Conservation (phyloP, 352 stramenopile genomes). For the Aphanomyces euteiches region DNA sequence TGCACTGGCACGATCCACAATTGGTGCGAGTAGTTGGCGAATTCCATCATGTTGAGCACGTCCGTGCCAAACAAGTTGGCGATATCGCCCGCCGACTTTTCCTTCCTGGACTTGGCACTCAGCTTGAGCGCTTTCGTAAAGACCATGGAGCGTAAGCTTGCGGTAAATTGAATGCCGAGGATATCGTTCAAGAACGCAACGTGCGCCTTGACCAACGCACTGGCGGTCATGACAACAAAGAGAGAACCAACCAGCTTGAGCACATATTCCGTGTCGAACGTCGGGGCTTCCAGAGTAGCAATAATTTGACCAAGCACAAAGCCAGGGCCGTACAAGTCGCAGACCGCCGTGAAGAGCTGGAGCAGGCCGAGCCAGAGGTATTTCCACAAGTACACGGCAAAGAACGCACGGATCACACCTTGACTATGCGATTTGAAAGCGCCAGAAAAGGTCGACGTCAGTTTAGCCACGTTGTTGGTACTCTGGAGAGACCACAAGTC, state of each 20-base stretch:
- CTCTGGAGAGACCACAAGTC: slow-evolving; percentile 39
- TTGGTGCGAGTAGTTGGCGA: slow-evolving; percentile 24
- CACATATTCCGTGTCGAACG: slow-evolving; percentile 35
- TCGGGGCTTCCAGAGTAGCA: slow-evolving; percentile 34
- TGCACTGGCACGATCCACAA: not conserved
- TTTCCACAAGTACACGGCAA: slow-evolving; percentile 29
- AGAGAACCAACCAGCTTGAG: slow-evolving; percentile 38
- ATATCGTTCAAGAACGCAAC: slow-evolving; percentile 34
- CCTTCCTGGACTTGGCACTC: slow-evolving; percentile 56
- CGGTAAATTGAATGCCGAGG: slow-evolving; percentile 34
- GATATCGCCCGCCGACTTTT: slow-evolving; percentile 73
- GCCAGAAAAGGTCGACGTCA: slow-evolving; percentile 32
- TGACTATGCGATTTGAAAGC: slow-evolving; percentile 31
- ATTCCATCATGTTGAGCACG: slow-evolving; percentile 85
- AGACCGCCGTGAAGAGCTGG: slow-evolving; percentile 28
- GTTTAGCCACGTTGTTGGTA: slow-evolving; percentile 30
- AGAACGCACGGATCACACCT: slow-evolving; percentile 32
- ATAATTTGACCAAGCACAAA: slow-evolving; percentile 45
- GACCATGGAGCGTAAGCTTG: slow-evolving; percentile 36
- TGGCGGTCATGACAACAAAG: slow-evolving; percentile 38
- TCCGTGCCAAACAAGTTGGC: slow-evolving; percentile 94
- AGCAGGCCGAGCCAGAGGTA: slow-evolving; percentile 32
- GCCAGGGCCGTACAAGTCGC: slow-evolving; percentile 37
- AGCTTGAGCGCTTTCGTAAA: slow-evolving; percentile 39
- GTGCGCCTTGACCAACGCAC: slow-evolving; percentile 37